Evolutionary conservation across 2,329 filamentous ascomycete species (phyloP).

Genomic region (Penicillium sp.): DNA sequence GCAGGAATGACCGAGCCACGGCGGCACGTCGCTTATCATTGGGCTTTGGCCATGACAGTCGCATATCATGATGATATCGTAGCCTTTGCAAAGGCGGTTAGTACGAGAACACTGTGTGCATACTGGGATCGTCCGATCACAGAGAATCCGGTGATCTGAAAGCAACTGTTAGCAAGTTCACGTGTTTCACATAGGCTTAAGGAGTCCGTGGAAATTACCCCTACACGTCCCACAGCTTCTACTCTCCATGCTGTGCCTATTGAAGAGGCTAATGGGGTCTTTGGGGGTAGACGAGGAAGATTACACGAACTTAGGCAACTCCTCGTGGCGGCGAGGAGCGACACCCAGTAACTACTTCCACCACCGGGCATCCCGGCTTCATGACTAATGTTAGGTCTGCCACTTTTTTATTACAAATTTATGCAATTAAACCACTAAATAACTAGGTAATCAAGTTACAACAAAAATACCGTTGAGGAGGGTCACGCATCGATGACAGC

Average conservation of each 20-base stretch:
- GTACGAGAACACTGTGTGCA: neutral
- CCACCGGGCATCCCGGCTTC: too few relatives aligned
- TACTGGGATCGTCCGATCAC: neutral
- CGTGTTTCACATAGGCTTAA: neutral
- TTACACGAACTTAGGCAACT: neutral
- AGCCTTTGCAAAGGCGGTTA: neutral
- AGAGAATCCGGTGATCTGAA: neutral
- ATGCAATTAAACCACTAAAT: too few relatives aligned
- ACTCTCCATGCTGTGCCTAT: neutral
- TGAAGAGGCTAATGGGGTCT: neutral
- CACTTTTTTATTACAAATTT: too few relatives aligned
- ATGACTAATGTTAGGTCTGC: too few relatives aligned
- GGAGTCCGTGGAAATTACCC: neutral
- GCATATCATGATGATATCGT: too few relatives aligned
- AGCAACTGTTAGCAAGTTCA: neutral
- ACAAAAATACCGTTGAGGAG: too few relatives aligned
- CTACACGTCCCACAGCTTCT: neutral
- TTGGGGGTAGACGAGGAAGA: neutral
- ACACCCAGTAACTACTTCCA: neutral
- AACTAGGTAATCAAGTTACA: too few relatives aligned
- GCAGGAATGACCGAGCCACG: neutral
- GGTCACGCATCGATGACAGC: too few relatives aligned
- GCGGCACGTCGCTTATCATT: neutral
- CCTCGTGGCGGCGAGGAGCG: neutral
- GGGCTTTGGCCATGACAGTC: neutral